Conservation (phyloP, 2,329 filamentous ascomycete species). For the Dissoconium aciculare region DNA sequence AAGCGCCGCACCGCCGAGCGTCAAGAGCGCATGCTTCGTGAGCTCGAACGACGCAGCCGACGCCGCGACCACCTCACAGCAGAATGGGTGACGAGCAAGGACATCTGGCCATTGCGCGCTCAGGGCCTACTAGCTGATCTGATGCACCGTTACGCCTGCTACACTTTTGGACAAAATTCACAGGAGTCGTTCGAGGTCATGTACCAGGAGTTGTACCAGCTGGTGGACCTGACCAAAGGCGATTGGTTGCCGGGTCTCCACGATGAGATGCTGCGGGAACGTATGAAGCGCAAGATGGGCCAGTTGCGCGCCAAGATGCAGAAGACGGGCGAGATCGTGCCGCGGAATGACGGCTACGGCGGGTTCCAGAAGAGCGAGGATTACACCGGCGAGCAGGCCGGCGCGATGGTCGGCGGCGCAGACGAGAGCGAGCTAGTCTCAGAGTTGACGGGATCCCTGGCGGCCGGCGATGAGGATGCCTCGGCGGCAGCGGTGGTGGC, state of each 20-base stretch:
- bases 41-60: slow-evolving; percentile 23
- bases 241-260: slow-evolving; percentile 23
- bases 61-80: slow-evolving; percentile 24
- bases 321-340: slow-evolving; percentile 25
- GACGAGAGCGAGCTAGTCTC: slow-evolving; percentile 22
- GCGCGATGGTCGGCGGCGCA: slow-evolving; percentile 16
- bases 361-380: slow-evolving; percentile 22
- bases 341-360: slow-evolving; percentile 19
- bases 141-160: slow-evolving; percentile 24
- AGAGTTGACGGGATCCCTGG: slow-evolving; percentile 15
- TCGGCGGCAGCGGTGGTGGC: neutral
- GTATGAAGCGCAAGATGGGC: slow-evolving; percentile 26
- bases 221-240: slow-evolving; percentile 22
- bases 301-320: slow-evolving; percentile 26
- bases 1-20: slow-evolving; percentile 23
- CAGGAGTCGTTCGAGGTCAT: slow-evolving; percentile 22
- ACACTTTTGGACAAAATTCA: slow-evolving; percentile 21
- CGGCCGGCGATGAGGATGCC: neutral
- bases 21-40: slow-evolving; percentile 24
- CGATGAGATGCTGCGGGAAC: slow-evolving; percentile 24
- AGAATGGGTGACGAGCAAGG: slow-evolving; percentile 25
- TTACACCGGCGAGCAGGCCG: slow-evolving; percentile 22
- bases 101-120: slow-evolving; percentile 25
- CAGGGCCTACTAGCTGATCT: slow-evolving; percentile 22
- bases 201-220: slow-evolving; percentile 22